Evolutionary conservation across 441 rosid species (phyloP).

Genomic region (Geranium incanum): DNA sequence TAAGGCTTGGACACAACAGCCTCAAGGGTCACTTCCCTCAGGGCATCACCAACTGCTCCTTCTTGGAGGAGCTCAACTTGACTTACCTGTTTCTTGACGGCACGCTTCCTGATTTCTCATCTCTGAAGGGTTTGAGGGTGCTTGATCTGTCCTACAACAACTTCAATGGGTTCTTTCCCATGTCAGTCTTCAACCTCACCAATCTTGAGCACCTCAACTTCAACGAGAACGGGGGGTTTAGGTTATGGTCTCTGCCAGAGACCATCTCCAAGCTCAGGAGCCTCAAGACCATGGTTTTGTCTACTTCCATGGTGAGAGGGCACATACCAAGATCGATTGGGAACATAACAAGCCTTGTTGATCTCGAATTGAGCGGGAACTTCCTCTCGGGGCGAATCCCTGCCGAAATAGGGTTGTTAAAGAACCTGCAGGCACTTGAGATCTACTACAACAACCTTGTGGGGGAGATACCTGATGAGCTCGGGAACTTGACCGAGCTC

Average conservation of each 20-base stretch:
- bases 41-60: constrained; percentile 55
- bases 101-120: constrained; percentile 66
- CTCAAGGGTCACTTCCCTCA: constrained; percentile 47
- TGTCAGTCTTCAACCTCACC: constrained; percentile 62
- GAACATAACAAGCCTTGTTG: constrained; percentile 67
- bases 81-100: constrained; percentile 38
- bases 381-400: constrained; percentile 63
- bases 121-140: constrained; percentile 46
- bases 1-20: constrained; percentile 55
- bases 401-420: constrained; percentile 58
- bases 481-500: constrained; percentile 83
- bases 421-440: constrained; percentile 69
- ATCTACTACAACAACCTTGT: constrained; percentile 73
- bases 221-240: constrained; percentile 53
- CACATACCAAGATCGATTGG: constrained; percentile 67
- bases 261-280: constrained; percentile 50
- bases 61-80: constrained; percentile 59
- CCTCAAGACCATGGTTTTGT: constrained; percentile 56
- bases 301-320: constrained; percentile 58
- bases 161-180: constrained; percentile 69
- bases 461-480: constrained; percentile 71
- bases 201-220: constrained; percentile 55
- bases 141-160: constrained; percentile 73
- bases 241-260: constrained; percentile 63
- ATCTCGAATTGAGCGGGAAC: constrained; percentile 82